Evolutionary conservation across 352 stramenopile species (phyloP).

Genomic region (Globisporangium echinulatum): DNA sequence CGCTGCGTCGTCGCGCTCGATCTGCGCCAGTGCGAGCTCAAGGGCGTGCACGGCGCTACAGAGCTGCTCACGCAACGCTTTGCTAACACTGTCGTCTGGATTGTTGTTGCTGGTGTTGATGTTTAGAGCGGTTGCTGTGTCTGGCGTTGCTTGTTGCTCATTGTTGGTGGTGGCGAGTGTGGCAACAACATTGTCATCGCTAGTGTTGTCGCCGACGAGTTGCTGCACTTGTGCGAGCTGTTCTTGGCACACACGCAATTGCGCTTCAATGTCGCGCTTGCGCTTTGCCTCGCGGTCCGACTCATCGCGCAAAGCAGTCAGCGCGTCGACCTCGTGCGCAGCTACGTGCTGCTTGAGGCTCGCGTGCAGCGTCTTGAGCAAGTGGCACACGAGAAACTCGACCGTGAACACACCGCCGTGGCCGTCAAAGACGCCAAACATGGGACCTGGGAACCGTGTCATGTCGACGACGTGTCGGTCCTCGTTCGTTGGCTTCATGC

Average conservation of each 20-base stretch:
- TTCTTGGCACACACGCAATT: slow-evolving; percentile 20
- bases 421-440: slow-evolving; percentile 58
- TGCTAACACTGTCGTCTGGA: too few relatives aligned
- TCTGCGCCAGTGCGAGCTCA: slow-evolving; percentile 21
- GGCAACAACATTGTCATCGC: not conserved
- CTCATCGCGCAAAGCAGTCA: slow-evolving; percentile 12
- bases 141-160: not conserved
- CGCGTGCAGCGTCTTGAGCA: slow-evolving; percentile 30
- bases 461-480: slow-evolving; percentile 32
- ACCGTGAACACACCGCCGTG: slow-evolving; percentile 47
- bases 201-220: slow-evolving; percentile 2
- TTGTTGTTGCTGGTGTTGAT: too few relatives aligned
- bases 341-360: slow-evolving; percentile 25
- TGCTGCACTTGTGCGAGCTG: slow-evolving; percentile 27
- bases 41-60: slow-evolving; percentile 18
- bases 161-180: not conserved
- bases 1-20: slow-evolving; percentile 25
- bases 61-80: slow-evolving; percentile 19
- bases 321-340: slow-evolving; percentile 12
- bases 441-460: slow-evolving; percentile 34
- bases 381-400: slow-evolving; percentile 33
- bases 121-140: too few relatives aligned
- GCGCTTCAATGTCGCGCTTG: slow-evolving; percentile 21
- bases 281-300: slow-evolving; percentile 20
- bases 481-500: slow-evolving; percentile 52